Evolutionary conservation across 2,329 filamentous ascomycete species (phyloP), one percentile per base, ranked within the genome.

Genomic region (Xylariaceae sp.): DNA sequence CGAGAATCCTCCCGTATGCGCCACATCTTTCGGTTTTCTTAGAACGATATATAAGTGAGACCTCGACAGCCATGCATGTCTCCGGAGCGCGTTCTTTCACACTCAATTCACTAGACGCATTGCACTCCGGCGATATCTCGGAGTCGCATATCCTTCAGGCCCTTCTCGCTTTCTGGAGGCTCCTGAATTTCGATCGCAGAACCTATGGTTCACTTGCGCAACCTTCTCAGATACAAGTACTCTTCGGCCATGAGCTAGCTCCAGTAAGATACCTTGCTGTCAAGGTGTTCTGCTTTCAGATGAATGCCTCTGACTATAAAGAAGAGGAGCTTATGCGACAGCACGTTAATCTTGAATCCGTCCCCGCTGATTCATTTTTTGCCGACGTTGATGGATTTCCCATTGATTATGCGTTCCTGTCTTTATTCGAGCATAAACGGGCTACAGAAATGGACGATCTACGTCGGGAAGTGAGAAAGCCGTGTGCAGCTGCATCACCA

Each of bases 221-320:
- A 37, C 84, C 87, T 1, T 78, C 83, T 46, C 80, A 81, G 59
- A 76, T 96, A 43, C 85, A 91, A 71, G 72, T 72, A 32, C 74
- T 95, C 9, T 87, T 96, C 62, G 74, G 76, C 50, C 80, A 86
- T 67, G 65, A 72, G 46, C 77, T 79, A 61, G 74, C 72, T 55
- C 73, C 80, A 12, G 80, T 95, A 49, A 83, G 88, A 71, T 96
- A 91, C 70, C 77, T 97, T 57, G 87, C 91, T 11, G 80, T 95
- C 53, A 83, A 90, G 60, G 83, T 91, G 56, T 88, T 96, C 61
- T 91, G 87, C 66, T 77, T 89, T 59, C 83, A 90, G 54, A 82
- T 95, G 63, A 84, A 84, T 64, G 88, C 88, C 32, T 87, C 94
- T 3, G 94, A 99, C 70, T 76, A 80, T 60, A 89, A 89, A 59